Conservation (phyloP, 148 eudicot species). For the Chenopodium berlandieri region DNA sequence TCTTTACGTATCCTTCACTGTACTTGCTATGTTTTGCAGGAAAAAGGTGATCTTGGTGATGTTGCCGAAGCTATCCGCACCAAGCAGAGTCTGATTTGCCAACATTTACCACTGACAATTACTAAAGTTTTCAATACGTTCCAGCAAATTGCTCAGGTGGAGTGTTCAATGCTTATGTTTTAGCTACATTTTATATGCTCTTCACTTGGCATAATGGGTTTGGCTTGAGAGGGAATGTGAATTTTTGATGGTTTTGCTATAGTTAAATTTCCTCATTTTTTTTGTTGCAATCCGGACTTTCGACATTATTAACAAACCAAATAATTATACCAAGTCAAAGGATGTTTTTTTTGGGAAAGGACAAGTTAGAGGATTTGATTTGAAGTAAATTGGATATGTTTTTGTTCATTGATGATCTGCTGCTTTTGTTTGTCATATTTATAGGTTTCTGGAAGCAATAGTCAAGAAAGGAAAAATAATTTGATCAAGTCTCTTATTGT, state of each 20-base stretch:
- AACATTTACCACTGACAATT: slow-evolving; percentile 73
- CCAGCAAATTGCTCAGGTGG: slow-evolving; percentile 72
- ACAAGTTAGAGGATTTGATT: not conserved
- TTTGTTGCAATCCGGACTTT: not conserved
- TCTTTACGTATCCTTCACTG: not conserved
- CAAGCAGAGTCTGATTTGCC: slow-evolving; percentile 73
- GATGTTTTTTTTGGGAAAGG: no score
- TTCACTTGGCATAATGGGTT: not conserved
- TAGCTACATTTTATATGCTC: not conserved
- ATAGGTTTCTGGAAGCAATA: slow-evolving; percentile 83
- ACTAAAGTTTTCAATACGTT: slow-evolving; percentile 76
- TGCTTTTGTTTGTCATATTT: slow-evolving; percentile 16
- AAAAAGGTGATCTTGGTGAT: slow-evolving; percentile 85
- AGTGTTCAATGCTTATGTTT: not conserved
- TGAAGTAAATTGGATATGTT: not conserved
- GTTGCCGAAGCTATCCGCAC: slow-evolving; percentile 84
- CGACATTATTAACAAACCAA: no score
- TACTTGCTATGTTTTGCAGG: slow-evolving; percentile 30
- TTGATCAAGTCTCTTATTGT: slow-evolving; percentile 49
- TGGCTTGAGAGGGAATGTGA: not conserved
- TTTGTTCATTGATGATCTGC: not conserved
- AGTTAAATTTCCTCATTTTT: not conserved
- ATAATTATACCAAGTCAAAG: no score
- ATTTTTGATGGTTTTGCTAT: not conserved
- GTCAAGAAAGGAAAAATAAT: slow-evolving; percentile 89